Conservation (phyloP, 495 filamentous ascomycete species). For the Acidiella bohemica region DNA sequence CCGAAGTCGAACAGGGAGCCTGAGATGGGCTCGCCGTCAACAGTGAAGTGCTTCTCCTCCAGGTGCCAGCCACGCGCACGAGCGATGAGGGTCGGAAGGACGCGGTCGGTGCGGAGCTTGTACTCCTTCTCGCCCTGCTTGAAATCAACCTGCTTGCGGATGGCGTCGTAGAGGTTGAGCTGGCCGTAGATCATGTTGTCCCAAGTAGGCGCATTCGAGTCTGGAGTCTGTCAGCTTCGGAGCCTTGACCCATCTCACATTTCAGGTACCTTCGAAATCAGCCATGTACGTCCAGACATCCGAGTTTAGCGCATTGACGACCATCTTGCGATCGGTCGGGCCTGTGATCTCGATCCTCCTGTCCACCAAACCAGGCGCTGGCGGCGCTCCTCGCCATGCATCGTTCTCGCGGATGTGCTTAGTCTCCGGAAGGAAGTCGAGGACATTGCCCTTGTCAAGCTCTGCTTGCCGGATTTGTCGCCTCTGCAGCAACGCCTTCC, state of each 20-base stretch:
- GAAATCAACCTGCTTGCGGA: conserved; percentile 91
- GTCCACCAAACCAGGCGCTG: conserved; percentile 87
- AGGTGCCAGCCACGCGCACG: conserved; percentile 53
- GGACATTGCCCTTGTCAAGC: conserved; percentile 82
- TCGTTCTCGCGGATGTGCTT: conserved; percentile 89
- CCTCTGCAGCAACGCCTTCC: conserved; percentile 80
- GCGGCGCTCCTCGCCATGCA: conserved; percentile 87
- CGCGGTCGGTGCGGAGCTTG: conserved; percentile 84
- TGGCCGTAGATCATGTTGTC: conserved; percentile 99
- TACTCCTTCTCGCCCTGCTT: conserved; percentile 91
- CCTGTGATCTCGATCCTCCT: conserved; percentile 97
- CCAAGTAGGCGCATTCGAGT: conserved; percentile 96
- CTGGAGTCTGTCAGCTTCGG: conserved; percentile 30
- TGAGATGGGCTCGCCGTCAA: conserved; percentile 91
- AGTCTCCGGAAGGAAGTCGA: conserved; percentile 93
- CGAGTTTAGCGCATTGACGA: conserved; percentile 93
- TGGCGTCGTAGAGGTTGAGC: conserved; percentile 95
- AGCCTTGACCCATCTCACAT: background rate
- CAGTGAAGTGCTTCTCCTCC: conserved; percentile 95
- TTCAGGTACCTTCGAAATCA: conserved; percentile 73
- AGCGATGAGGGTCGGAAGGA: conserved; percentile 53
- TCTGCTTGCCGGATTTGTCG: conserved; percentile 80
- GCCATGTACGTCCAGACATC: conserved; percentile 99
- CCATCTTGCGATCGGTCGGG: conserved; percentile 97
- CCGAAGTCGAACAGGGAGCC: conserved; percentile 94